These are phyloP conservation scores for Ogataea neopini DNA, from an alignment of 805 yeast species.

Conservation along the genomic window DNA sequence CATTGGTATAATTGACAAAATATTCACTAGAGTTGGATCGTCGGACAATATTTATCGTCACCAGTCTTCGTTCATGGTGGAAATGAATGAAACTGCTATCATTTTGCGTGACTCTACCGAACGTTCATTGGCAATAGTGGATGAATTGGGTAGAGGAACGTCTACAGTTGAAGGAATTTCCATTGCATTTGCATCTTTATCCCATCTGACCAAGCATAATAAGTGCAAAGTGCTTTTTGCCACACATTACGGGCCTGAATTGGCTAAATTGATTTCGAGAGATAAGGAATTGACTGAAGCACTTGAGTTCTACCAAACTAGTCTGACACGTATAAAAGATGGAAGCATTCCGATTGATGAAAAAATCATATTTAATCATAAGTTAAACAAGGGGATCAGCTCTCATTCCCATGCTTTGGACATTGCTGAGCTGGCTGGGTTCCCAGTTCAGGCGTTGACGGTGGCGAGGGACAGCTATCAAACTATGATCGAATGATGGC, in stretches of 20 bases:
- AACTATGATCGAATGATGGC: too few relatives aligned
- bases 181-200: constrained; percentile 75
- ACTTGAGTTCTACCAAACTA: constrained; percentile 31
- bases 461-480: constrained; percentile 50
- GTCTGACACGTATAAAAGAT: constrained; percentile 19
- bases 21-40: constrained; percentile 81
- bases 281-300: constrained; percentile 30
- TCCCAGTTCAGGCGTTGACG: constrained; percentile 59
- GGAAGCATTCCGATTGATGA: constrained; percentile 30
- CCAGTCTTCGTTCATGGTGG: constrained; percentile 90
- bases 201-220: constrained; percentile 53
- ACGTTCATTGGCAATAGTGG: constrained; percentile 73
- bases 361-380: constrained; percentile 52
- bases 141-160: constrained; percentile 90
- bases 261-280: constrained; percentile 41
- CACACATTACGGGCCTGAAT: constrained; percentile 73
- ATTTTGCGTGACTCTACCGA: constrained; percentile 67
- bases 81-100: constrained; percentile 80
- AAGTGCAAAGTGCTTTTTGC: constrained; percentile 82
- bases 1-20: constrained; percentile 73
- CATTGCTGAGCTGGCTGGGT: constrained; percentile 78
- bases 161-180: constrained; percentile 83
- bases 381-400: constrained; percentile 66
- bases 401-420: constrained; percentile 72
- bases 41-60: constrained; percentile 79